Evolutionary conservation across 768 basidiomycete genomes (phyloP).

Genomic region (Xanthoconium stramineum): DNA sequence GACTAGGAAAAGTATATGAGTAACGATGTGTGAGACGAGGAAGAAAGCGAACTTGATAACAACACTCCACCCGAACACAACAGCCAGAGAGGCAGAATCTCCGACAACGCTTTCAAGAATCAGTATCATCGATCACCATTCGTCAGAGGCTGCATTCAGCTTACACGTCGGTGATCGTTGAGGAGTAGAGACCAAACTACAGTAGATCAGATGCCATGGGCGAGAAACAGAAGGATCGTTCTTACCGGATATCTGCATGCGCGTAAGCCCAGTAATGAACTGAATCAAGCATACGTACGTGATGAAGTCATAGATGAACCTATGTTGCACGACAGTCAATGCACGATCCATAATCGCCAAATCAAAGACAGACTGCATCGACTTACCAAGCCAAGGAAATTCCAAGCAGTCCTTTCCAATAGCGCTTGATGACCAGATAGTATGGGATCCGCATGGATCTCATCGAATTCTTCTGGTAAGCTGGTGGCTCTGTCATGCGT

Average conservation of each 20-base stretch:
- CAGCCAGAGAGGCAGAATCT: constrained; percentile 43
- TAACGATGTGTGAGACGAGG: not conserved
- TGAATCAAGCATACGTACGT: constrained; percentile 40
- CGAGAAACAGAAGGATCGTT: constrained; percentile 2
- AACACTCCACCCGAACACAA: constrained; percentile 81
- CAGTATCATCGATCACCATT: not conserved
- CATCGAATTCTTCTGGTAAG: constrained; percentile 79
- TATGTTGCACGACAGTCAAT: constrained; percentile 18
- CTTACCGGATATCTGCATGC: constrained; percentile 59
- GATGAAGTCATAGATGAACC: constrained; percentile 82
- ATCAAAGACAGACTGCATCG: not conserved
- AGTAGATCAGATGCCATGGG: not conserved
- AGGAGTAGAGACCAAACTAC: constrained; percentile 80
- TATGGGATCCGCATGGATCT: constrained; percentile 73
- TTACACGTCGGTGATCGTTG: constrained; percentile 68
- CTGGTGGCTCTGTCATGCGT: constrained; percentile 74
- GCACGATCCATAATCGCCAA: not conserved
- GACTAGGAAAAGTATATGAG: constrained; percentile 30
- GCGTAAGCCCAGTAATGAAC: not conserved
- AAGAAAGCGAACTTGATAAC: constrained; percentile 65
- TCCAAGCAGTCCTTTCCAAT: constrained; percentile 71
- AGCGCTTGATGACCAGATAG: constrained; percentile 69
- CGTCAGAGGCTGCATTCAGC: constrained; percentile 6
- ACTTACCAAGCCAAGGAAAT: constrained; percentile 72
- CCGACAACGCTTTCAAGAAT: constrained; percentile 53